Evolutionary conservation across 2,329 filamentous ascomycete species (phyloP).

Genomic region (Botryotinia calthae): DNA sequence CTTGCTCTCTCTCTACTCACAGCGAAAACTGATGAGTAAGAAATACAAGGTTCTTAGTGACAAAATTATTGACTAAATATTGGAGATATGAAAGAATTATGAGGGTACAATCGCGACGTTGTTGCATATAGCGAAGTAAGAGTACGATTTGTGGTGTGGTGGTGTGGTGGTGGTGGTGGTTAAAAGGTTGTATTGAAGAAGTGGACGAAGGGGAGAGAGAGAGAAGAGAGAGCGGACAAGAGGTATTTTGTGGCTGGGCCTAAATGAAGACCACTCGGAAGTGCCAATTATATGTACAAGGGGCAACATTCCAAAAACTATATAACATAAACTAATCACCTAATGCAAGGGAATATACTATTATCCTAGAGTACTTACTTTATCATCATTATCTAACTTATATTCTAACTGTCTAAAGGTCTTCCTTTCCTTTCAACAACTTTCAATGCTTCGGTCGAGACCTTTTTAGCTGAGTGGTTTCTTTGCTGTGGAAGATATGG

Average conservation of each 20-base stretch:
- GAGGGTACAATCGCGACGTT: neutral
- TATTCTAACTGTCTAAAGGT: neutral
- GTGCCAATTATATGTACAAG: conserved; percentile 10
- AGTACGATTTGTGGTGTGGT: neutral
- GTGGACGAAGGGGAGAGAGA: neutral
- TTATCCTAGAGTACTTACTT: neutral
- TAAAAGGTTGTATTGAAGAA: conserved; percentile 9
- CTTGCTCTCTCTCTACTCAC: conserved; percentile 8
- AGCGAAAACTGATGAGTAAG: conserved; percentile 9
- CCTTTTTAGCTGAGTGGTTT: neutral
- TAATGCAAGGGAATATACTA: conserved; percentile 5
- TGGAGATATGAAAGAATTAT: neutral
- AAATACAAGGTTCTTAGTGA: neutral
- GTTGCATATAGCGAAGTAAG: neutral
- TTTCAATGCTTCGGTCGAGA: neutral
- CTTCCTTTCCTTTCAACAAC: neutral
- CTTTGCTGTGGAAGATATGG: neutral
- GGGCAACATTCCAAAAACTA: conserved; percentile 17
- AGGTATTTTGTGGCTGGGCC: conserved; percentile 19
- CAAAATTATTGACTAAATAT: neutral
- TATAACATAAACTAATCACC: neutral
- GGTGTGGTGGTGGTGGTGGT: neutral
- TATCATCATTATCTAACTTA: neutral
- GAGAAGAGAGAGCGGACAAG: neutral
- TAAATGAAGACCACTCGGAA: conserved; percentile 3